Conservation (phyloP, 306 rosid genomes). For the Clitoria ternatea region DNA sequence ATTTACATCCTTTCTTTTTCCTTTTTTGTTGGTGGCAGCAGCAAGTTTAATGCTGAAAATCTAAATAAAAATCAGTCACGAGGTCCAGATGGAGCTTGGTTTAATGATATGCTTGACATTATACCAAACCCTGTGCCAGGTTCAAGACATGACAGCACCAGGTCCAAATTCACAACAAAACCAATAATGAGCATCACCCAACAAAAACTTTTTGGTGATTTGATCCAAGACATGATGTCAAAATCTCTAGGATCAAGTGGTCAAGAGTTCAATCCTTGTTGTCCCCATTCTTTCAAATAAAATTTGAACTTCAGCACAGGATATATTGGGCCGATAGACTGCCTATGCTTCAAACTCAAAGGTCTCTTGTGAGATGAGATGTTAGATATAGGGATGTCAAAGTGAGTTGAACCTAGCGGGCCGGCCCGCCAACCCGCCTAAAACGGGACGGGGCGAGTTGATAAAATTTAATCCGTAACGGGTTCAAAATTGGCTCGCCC, state of each 20-base stretch:
- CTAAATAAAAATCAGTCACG: not conserved
- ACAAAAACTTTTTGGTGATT: not conserved
- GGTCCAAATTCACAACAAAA: no score
- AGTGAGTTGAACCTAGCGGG: no score
- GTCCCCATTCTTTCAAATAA: not conserved
- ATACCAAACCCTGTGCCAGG: no score
- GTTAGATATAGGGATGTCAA: not conserved
- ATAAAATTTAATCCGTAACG: no score
- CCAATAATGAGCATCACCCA: not conserved
- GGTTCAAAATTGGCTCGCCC: no score
- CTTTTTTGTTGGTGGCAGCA: not conserved
- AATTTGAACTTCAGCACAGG: not conserved
- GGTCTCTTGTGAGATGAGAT: not conserved
- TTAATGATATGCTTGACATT: no score
- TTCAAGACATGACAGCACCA: no score
- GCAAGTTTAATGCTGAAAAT: not conserved
- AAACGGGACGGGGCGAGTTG: no score
- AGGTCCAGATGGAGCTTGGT: no score
- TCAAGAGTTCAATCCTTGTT: not conserved
- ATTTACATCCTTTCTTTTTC: not conserved
- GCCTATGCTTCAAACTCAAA: not conserved
- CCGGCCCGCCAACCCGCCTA: no score
- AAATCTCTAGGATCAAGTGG: not conserved
- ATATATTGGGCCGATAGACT: not conserved
- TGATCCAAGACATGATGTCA: not conserved